These are phyloP conservation scores for Apiospora sp. DNA, from an alignment of 2,329 filamentous ascomycete genomes.

Conservation along the genomic window DNA sequence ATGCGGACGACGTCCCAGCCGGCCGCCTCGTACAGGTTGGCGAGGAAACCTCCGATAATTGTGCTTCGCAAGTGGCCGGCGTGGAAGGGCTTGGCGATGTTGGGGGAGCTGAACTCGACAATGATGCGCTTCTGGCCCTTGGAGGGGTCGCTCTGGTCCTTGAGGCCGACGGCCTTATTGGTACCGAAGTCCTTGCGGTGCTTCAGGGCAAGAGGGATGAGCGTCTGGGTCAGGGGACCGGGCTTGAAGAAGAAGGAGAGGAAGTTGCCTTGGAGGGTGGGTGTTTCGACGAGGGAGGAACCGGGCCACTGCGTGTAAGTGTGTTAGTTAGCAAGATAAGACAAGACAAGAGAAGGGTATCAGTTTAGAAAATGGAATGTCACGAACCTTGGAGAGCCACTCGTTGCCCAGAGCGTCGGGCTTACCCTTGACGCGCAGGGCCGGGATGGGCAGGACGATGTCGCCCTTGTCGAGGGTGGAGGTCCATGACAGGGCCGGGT, in stretches of 20 bases:
- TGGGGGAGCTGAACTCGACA: slow-evolving; percentile 78
- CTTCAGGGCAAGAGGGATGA: slow-evolving; percentile 74
- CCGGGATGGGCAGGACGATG: slow-evolving; percentile 78
- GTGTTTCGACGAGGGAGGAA: slow-evolving; percentile 76
- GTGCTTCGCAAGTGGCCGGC: slow-evolving; percentile 79
- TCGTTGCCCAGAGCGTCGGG: slow-evolving; percentile 68
- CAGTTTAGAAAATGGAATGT: not conserved
- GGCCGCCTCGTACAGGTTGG: slow-evolving; percentile 71
- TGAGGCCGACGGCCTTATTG: slow-evolving; percentile 67
- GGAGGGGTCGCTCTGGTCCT: slow-evolving; percentile 52
- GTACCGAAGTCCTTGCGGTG: slow-evolving; percentile 69
- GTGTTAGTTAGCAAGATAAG: not conserved
- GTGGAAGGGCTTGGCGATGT: slow-evolving; percentile 81
- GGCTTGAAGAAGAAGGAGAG: slow-evolving; percentile 83
- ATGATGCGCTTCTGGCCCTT: slow-evolving; percentile 60
- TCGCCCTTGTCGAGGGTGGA: slow-evolving; percentile 83
- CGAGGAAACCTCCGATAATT: slow-evolving; percentile 77
- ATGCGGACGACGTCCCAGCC: slow-evolving; percentile 76
- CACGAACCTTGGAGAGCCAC: slow-evolving; percentile 65
- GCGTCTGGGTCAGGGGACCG: slow-evolving; percentile 67
- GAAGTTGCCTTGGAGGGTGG: slow-evolving; percentile 71
- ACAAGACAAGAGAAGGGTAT: too few relatives aligned
- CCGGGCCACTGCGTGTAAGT: slow-evolving; percentile 69
- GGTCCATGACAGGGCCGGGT: slow-evolving; percentile 80
- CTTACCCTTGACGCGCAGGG: slow-evolving; percentile 80